These are phyloP conservation scores for Prunus yedoensis DNA, from an alignment of 331 rosid species.

Conservation along the genomic window DNA sequence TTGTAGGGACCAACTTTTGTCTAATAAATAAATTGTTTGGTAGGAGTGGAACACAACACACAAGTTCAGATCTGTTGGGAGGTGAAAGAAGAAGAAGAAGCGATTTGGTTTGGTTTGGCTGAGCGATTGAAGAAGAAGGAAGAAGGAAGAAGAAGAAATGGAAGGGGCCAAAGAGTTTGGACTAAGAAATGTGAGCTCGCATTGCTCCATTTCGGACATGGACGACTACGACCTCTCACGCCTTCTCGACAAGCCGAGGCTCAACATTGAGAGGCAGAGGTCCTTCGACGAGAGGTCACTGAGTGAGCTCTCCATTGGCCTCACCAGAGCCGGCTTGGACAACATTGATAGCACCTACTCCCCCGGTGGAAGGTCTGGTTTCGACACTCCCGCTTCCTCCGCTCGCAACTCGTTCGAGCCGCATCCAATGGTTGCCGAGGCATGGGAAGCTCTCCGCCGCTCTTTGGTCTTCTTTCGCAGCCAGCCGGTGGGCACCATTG, in stretches of 20 bases:
- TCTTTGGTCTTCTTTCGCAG: constrained; percentile 74
- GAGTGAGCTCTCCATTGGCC: constrained; percentile 77
- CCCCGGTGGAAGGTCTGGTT: constrained; percentile 89
- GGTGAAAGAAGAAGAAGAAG: not conserved
- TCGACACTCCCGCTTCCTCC: constrained; percentile 85
- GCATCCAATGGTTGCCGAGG: constrained; percentile 96
- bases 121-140: constrained; percentile 3
- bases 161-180: constrained; percentile 59
- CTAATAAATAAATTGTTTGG: not conserved
- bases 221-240: constrained; percentile 82
- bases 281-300: constrained; percentile 96
- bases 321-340: constrained; percentile 65
- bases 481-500: constrained; percentile 95
- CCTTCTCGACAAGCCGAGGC: constrained; percentile 73
- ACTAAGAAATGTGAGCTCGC: constrained; percentile 73
- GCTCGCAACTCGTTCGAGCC: constrained; percentile 93
- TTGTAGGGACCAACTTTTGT: not conserved
- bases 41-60: not conserved
- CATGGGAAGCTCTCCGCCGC: constrained; percentile 91
- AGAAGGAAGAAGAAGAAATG: constrained; percentile 43
- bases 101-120: not conserved
- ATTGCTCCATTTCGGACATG: constrained; percentile 83
- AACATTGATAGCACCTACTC: constrained; percentile 65
- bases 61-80: constrained; percentile 7
- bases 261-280: constrained; percentile 90